Evolutionary conservation across 208 protist genomes (phyloP), one percentile per base, ranked within the genome.

Genomic region (Trypanosoma melophagium): DNA sequence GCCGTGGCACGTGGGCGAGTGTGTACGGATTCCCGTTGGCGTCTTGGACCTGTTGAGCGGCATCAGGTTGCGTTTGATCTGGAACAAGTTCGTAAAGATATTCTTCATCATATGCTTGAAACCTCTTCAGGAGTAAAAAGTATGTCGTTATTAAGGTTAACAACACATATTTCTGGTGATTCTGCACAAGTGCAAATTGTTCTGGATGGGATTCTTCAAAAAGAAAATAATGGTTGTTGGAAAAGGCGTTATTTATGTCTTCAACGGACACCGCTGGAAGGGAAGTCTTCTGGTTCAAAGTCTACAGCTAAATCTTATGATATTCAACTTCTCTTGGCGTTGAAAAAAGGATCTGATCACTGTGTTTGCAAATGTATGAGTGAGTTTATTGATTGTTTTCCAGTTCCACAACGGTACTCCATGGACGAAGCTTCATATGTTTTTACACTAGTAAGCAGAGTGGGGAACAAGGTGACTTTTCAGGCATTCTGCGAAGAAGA

Each of bases 371-470:
- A 38, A 47, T 19, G 50, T 42, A 44, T 66, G 49, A 47, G n/a
- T 57, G 13, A 5, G 7, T 66, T 66, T 66, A 41, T 66, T 54
- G 61, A 66, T 56, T 66, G 61, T 42, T 66, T 58, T 57, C 7
- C n/a, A 17, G 50, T 66, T 28, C 45, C 47, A 47, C 49, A 66
- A 40, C 13, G 61, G 3, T 66, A 47, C 35, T 45, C 61, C 25
- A n/a, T 42, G 17, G 25, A 28, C 1, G 24, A 7, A 14, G 61
- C 61, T 40, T 45, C 47, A 21, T 66, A 35, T 66, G 50, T 66
- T 16, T 66, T 66, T 57, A 42, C 61, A 49, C 41, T 66, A 31
- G 49, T 66, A 25, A 66, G 31, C 22, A 66, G 7, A 42, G 28
- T 31, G 14, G 61, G 61, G 3, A 54, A 57, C n/a, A 66, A 25